Conservation (phyloP, 2,329 filamentous ascomycete species). For the Phialophora verrucosa region DNA sequence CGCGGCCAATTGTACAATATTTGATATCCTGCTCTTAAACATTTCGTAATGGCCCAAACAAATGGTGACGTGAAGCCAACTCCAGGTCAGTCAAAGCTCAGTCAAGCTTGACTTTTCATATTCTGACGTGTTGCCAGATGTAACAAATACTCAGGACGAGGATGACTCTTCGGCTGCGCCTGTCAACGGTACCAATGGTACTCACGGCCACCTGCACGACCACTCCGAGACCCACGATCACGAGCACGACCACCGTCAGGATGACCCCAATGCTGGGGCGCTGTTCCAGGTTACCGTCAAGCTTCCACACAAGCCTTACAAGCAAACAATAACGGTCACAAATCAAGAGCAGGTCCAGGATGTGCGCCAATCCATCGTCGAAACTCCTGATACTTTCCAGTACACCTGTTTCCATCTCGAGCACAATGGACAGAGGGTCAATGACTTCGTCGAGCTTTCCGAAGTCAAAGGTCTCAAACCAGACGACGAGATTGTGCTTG, state of each 20-base stretch:
- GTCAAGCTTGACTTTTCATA: neutral
- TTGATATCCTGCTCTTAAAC: slow-evolving; percentile 26
- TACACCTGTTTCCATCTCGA: slow-evolving; percentile 99
- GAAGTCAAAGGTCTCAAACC: slow-evolving; percentile 80
- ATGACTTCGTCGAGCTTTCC: slow-evolving; percentile 90
- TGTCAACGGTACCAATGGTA: slow-evolving; percentile 34
- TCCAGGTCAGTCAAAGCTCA: slow-evolving; percentile 31
- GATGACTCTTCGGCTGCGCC: slow-evolving; percentile 21
- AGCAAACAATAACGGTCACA: slow-evolving; percentile 87
- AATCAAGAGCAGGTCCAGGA: slow-evolving; percentile 97
- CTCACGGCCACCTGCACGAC: slow-evolving; percentile 30
- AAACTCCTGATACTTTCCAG: slow-evolving; percentile 88
- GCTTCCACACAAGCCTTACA: slow-evolving; percentile 77
- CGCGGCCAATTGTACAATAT: slow-evolving; percentile 33
- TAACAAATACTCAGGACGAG: slow-evolving; percentile 18
- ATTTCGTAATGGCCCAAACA: slow-evolving; percentile 35
- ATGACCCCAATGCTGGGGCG: slow-evolving; percentile 46
- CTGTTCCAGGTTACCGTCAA: slow-evolving; percentile 77
- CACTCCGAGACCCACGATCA: slow-evolving; percentile 29
- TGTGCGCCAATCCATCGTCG: slow-evolving; percentile 93
- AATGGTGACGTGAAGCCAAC: slow-evolving; percentile 40
- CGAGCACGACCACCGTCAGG: slow-evolving; percentile 36
- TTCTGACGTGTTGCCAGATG: slow-evolving; percentile 28
- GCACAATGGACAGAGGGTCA: slow-evolving; percentile 84
- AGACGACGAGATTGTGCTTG: slow-evolving; percentile 77